Base-by-base conservation (phyloP, 2,329 filamentous ascomycete species). In the Nothomitra cinnamomea region DNA sequence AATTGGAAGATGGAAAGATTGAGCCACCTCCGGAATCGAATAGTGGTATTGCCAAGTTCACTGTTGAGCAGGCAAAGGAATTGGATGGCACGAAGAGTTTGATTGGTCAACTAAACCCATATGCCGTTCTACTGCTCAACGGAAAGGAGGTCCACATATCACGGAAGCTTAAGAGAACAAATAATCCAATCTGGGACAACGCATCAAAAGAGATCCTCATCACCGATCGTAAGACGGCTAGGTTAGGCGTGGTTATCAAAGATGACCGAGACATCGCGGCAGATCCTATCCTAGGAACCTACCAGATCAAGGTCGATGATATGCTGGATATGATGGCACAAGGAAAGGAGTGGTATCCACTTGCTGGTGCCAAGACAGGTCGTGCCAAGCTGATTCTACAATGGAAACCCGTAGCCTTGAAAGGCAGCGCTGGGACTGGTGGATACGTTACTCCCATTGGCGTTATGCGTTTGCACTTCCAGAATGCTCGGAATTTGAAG, bases 121-220 rank as follows among this genome's bases (percentile, higher is more conserved):
- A 96, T 60, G 89, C 87, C 8, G 75, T 82, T 32, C 75, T 98
- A 51, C 76, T 95, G 45, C 78, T 98, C 60, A 98, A 98, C 62
- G 85, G 87, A 58, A 94, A 92, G 68, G 84, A 94, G 64, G 77
- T 96, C 3, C 88, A 95, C 61, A 76, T 80, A 54, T 94, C 89
- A 53, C 87, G 88, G 69, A 94, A 89, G 67, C 77, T 95, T 61
- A 98, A 96, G 76, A 83, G 90, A 57, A 96, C 88, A 56, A 98
- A 98, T 70, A 92, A 95, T 61, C 92, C 92, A 6, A 89, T 98
- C 61, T 98, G 89, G 83, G 83, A 90, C 53, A 84, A 96, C 64
- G 86, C 86, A 5, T 85, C 82, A 60, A 95, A 95, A 69, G 92
- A 98, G 64, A 80, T 98, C 60, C 79, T 98, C 57, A 90, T 98